Evolutionary conservation across 371 early-diverging fungal genomes (phyloP), one percentile per base, ranked within the genome.

Genomic region (Furculomyces boomerangus): DNA sequence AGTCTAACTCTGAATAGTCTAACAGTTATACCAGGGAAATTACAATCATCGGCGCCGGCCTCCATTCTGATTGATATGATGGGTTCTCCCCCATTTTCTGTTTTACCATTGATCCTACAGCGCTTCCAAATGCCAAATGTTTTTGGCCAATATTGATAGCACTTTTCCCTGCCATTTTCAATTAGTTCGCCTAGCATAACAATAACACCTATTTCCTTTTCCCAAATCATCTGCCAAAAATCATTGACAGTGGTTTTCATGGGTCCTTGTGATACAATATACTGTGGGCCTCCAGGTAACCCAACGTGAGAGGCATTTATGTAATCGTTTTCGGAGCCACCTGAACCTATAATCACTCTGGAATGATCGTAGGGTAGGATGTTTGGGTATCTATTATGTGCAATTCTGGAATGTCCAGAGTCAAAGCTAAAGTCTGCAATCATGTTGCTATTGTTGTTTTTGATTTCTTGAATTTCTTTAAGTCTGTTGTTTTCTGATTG

Each of bases 191-290:
- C 88, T 57, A 95, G 68, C 91, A 93, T 93, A 16, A 95, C 86
- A 20, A 95, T 73, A 3, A 92, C 82, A 1, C 74, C 64, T 1
- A 78, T 65, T 7, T 73, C 60, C 58, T 91, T 84, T 55, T 93
- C 90, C 89, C 87, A 89, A 14, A 86, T 70, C 71, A 93, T 81
- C 50, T 75, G 72, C 93, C 93, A 95, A 61, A 95, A 94, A 57
- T 92, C 94, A 14, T 68, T 68, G 50, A 83, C 75, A 0, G 94
- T 93, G 13, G 74, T 68, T 1, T 84, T 81, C 22, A 93, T 60
- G 3, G 94, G 94, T 0, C 86, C 94, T 68, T 94, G 94, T 0
- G 91, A 77, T 14, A 81, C 83, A 48, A 94, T 89, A 59, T 88
- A 94, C 24, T 64, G 53, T 18, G 67, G 71, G 1, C 63, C 67